Evolutionary conservation across 2,329 filamentous ascomycete genomes (phyloP), one percentile per base, ranked within the genome.

Genomic region (Erysiphe pisi): DNA sequence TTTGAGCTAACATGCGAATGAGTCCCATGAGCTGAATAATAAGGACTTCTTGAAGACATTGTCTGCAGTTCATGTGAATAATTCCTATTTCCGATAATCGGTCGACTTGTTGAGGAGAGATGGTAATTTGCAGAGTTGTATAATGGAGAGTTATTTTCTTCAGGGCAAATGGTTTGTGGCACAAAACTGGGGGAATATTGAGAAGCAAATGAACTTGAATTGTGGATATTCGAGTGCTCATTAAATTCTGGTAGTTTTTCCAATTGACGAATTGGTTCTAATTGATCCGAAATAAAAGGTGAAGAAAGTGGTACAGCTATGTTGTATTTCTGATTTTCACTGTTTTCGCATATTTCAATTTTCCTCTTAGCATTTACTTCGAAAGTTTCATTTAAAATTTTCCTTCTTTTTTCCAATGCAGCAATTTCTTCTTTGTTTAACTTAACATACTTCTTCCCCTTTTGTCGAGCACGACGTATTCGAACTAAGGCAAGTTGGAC

Each of bases 381-480:
- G 28, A 80, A 79, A 47, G 79, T 79, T 61, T 80, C 79, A 76
- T 82, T 79, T 80, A 89, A 84, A 77, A 90, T 88, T 82, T 89
- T 88, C 78, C 87, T 84, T 80, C 87, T 86, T 79, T 89, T 88
- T 81, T 94, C 91, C 80, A 97, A 86, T 71, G 93, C 93, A 78
- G 90, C 91, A 80, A 97, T 85, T 83, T 97, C 94, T 76, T 91
- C 89, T 80, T 90, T 88, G 80, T 87, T 93, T 79, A 98, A 86
- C 82, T 90, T 91, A 77, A 97, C 92, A 77, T 96, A 92, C 68
- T 87, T 85, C 82, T 90, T 91, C 79, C 93, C 93, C 81, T 89
- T 89, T 79, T 88, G 88, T 82, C 92, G 89, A 22, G 94, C 93
- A 79, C 89, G 88, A 79, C 90, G 88, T 81, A 97, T 96, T 79